These are phyloP conservation scores for Pyrenochaeta sp. DNA, from an alignment of 2,329 filamentous ascomycete genomes.

Conservation along the genomic window DNA sequence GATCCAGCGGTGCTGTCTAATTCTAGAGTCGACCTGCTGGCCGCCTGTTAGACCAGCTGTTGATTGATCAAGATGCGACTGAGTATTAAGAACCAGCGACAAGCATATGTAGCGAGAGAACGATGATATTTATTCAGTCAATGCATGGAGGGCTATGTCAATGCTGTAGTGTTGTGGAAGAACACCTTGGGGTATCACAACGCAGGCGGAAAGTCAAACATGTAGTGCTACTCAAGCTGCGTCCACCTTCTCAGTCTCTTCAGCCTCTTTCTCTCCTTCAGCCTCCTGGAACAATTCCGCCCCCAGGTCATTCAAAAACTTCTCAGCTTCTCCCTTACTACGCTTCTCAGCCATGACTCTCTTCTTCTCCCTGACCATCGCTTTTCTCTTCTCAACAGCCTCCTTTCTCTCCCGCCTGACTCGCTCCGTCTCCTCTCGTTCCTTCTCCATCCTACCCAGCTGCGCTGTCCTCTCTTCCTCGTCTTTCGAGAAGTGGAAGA, in stretches of 20 bases:
- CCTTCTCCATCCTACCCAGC: constrained; percentile 76
- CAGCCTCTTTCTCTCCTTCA: background rate
- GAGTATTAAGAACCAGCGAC: no score
- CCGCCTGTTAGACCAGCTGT: no score
- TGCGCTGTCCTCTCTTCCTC: constrained; percentile 72
- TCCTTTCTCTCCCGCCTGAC: constrained; percentile 58
- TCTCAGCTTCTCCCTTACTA: constrained; percentile 73
- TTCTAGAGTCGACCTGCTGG: no score
- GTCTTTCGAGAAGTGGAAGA: constrained; percentile 87
- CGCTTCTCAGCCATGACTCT: constrained; percentile 68
- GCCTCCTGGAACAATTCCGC: constrained; percentile 34
- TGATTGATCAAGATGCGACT: no score
- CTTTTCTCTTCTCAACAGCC: constrained; percentile 70
- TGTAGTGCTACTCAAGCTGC: background rate
- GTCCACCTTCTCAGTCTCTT: no score
- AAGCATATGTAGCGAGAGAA: no score
- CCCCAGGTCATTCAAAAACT: constrained; percentile 69
- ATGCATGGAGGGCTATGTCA: background rate
- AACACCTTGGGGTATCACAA: constrained; percentile 16
- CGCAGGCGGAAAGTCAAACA: background rate
- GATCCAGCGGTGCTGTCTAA: no score
- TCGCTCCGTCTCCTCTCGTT: constrained; percentile 73
- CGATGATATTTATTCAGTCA: no score
- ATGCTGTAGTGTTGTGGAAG: background rate
- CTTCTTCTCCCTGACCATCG: constrained; percentile 67